Evolutionary conservation across 2,329 filamentous ascomycete genomes (phyloP), one percentile per base, ranked within the genome.

Genomic region (Aureobasidium lini): DNA sequence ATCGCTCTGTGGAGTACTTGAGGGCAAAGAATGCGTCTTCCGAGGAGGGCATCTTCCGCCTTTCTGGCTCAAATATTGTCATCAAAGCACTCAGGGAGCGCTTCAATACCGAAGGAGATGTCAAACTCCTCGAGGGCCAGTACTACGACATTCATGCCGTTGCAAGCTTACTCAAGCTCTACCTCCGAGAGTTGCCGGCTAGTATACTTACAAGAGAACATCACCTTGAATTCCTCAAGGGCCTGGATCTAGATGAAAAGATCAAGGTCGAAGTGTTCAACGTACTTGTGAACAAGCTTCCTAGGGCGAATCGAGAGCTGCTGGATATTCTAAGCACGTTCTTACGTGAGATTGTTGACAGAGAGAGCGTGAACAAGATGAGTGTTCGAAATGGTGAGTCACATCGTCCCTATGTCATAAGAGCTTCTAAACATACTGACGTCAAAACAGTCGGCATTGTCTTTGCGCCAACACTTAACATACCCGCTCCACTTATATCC

Each of bases 111-210:
- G 92, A 99, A 76, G 88, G 92, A 47, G 94, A 99, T 69, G 83
- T 99, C 64, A 90, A 96, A 70, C 79, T 99, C 54, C 73, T 96
- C 29, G 64, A 63, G 10, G 92, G 88, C 52, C 85, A 89, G 61
- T 95, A 93, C 71, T 90, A 96, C 70, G 94, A 99, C 71, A 92
- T 99, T 29, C 93, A 99, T 71, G 94, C 94, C 0, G 88, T 99
- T 10, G 94, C 94, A 7, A 96, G 92, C 36, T 79, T 99, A 49
- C 81, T 99, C 68, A 99, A 99, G 75, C 80, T 95, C 50, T 99
- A 97, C 71, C 79, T 99, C 47, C 87, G 94, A 58, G 94, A 99
- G 73, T 78, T 99, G 57, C 94, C 94, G 5, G 88, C 87, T 1
- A 95, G 90, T 15, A 93, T 99, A 37, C 78, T 99, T 62, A 97